Evolutionary conservation across 495 filamentous ascomycete genomes (phyloP), one percentile per base, ranked within the genome.

Genomic region (Entonaema liquescens): DNA sequence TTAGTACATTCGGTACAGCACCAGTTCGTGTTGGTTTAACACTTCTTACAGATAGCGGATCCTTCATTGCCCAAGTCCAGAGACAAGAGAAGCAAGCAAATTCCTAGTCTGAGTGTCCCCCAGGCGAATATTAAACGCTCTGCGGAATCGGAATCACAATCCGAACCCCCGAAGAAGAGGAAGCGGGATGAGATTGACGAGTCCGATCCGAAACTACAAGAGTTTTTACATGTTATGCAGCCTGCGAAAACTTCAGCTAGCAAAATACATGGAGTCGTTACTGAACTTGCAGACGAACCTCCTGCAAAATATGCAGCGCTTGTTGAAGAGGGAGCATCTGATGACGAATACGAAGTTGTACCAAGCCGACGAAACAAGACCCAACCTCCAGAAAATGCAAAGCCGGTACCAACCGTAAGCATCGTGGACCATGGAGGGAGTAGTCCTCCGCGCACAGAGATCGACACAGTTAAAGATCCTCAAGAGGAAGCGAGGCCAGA

Each of bases 181-280:
- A 90, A 89, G 65, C 80, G 85, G 29, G 83, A 84, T 52, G 79
- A 74, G 21, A 64, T 80, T 29, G 74, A 86, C 36, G 81, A 86
- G 67, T 79, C 87, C 25, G 90, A 97, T 76, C 85, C 89, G 8
- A 95, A 95, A 79, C 81, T 98, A 29, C 86, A 92, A 72, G 94
- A 98, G 80, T 99, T 90, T 77, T 80, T 99, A 47, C 89, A 91
- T 63, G 86, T 93, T 44, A 94, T 97, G 92, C 86, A 89, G 65
- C 84, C 88, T 40, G 81, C 84, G 12, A 90, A 88, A 15, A 90
- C 92, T 69, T 83, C 85, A 12, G 88, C 89, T 74, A 89, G 81
- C 44, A 93, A 90, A 88, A 84, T 86, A 40, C 68, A 75, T 25
- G 75, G 74, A n/a, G 62, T 74, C 25, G 67, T 42, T 28, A 35